Evolutionary conservation across 2,329 filamentous ascomycete species (phyloP), one percentile per base, ranked within the genome.

Genomic region (Biscogniauxia marginata): DNA sequence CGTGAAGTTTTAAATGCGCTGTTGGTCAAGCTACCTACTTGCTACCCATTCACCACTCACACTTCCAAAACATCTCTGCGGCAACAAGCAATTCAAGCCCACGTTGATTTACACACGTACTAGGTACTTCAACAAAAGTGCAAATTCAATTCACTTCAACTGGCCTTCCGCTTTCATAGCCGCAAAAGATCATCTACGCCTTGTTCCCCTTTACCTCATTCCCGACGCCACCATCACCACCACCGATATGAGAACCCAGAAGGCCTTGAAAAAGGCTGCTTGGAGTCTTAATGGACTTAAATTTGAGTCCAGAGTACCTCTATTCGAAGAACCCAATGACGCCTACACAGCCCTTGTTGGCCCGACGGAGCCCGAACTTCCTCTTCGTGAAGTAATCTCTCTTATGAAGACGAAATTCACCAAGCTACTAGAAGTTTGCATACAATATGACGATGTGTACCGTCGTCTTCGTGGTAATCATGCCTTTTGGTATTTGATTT

Each of bases 401-500:
- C 22, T 20, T 7, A 34, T 63, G 7, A 4, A 7, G 18, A 25
- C 44, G 20, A 30, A 13, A 7, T 21, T 59, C 20, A 46, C 34
- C 1, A 21, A 34, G 1, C 30, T 52, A 11, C 54, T 63, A 18
- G 22, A 50, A 21, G 19, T 50, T 21, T 61, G 54, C 44, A 4
- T 53, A n/a, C 19, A 30, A 8, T 30, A 53, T n/a, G 52, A 57
- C 4, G 63, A 65, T 21, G 58, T 60, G 11, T 65, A 63, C 44
- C 23, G 49, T 16, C 58, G 62, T n/a, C 16, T 64, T 1, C 30
- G 53, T 24, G 62, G 60, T 2, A 34, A 55, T 20, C 20, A 47
- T 8, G 52, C 62, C 1, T 65, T 63, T 22, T 65, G 54, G 25
- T 50, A 52, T 19, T 56, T 64, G 16, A 55, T 65, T 19, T 57